Evolutionary conservation across 495 filamentous ascomycete genomes (phyloP).

Genomic region (Hypoxylon lenormandii): DNA sequence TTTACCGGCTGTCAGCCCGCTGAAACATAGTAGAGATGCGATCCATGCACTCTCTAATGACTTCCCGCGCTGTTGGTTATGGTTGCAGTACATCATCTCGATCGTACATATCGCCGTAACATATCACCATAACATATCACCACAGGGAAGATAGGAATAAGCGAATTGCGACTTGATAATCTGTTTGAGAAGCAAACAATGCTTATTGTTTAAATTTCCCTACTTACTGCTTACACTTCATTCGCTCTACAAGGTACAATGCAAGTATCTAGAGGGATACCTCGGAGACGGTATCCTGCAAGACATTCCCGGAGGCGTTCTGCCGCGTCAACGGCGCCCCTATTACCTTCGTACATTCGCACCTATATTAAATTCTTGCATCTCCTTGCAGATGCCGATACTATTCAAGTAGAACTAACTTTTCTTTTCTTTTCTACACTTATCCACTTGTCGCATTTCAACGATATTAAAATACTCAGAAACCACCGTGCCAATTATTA

Average conservation of each 20-base stretch:
- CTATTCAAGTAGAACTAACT: neutral
- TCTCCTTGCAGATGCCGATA: constrained; percentile 3
- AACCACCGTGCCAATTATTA: neutral
- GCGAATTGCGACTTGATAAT: no score
- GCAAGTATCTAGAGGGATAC: no score
- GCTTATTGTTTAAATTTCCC: no score
- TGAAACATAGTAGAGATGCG: neutral
- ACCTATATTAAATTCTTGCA: neutral
- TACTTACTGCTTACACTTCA: no score
- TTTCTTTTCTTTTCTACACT: neutral
- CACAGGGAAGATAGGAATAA: no score
- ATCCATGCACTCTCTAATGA: neutral
- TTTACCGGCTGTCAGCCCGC: neutral
- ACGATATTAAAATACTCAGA: neutral
- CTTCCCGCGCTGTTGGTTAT: no score
- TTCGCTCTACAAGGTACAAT: no score
- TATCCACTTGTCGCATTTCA: neutral
- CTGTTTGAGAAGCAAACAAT: constrained; percentile 17
- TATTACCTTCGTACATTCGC: constrained; percentile 2
- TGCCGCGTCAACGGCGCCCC: constrained; percentile 16
- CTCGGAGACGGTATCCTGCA: constrained; percentile 9
- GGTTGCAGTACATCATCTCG: constrained; percentile 4
- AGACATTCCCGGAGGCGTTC: constrained; percentile 23
- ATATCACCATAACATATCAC: neutral
- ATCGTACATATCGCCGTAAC: neutral